Base-by-base conservation (phyloP, 2,329 filamentous ascomycete species). In the Penicillium concentricum region DNA sequence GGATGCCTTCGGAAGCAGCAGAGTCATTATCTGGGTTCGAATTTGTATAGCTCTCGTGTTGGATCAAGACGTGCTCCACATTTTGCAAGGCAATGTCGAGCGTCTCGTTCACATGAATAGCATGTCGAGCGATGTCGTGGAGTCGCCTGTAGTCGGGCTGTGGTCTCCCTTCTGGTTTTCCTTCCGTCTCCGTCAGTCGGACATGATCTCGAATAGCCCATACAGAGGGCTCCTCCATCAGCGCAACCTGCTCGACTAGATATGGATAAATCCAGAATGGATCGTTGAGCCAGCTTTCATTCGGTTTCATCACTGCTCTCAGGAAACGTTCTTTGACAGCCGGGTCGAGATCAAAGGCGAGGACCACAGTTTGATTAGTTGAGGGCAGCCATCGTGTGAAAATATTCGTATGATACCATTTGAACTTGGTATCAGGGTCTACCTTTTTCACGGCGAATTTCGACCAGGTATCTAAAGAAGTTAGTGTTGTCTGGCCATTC, bases 61-160 rank as follows among this genome's bases (percentile, higher is more conserved):
- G 60, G 26, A 24, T 44, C 20, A 67, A 43, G 9, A 73, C 63
- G 13, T 64, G 58, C 10, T 61, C 54, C 16, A 71, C 32, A 13
- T 58, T 70, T 41, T 66, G 62, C 5, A 64, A 54, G 6, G 65
- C 57, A 22, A 71, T 62, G 12, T 67, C 63, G 9, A 73, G 61
- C 0, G 69, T 62, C 56, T 72, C 69, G 2, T 60, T 67, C n/a
- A 67, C 64, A 46, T 72, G 69, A 16, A 72, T 69, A n/a, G 65
- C 65, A 53, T 73, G 71, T 16, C 70, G 61, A 15, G 67, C 66
- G 20, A 70, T 63, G 20, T 72, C 65, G 46, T 73, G 69, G 3
- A 71, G 55, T 22, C 39, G 49, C 24, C 61, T 59, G 35, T 69
- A 70, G 49, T 69, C 46, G 3, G 62, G 63, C 32, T 58, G 47